Conservation (phyloP, 768 basidiomycete genomes). For the Chalciporus piperatus region DNA sequence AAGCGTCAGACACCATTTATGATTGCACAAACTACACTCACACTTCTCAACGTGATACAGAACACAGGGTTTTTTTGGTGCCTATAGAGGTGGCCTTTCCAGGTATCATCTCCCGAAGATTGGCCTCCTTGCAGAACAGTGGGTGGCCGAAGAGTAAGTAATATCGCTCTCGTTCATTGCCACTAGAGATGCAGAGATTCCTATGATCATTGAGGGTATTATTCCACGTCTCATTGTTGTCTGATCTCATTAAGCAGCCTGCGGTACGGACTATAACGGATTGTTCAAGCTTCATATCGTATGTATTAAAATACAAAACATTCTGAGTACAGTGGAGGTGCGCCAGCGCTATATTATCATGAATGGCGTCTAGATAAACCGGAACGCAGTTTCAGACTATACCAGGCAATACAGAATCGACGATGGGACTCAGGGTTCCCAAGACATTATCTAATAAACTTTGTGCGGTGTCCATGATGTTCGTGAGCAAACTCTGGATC, state of each 20-base stretch:
- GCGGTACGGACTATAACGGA: background rate
- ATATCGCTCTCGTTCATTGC: background rate
- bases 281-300: background rate
- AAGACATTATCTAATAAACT: constrained; percentile 47
- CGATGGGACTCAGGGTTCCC: constrained; percentile 38
- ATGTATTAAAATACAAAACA: background rate
- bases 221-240: too few relatives aligned
- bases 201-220: background rate
- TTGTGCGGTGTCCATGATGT: constrained; percentile 46
- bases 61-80: constrained; percentile 51
- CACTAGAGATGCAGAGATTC: background rate
- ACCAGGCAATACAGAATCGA: constrained; percentile 17
- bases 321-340: background rate
- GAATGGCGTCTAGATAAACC: too few relatives aligned
- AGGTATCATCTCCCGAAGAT: constrained; percentile 62
- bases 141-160: constrained; percentile 61
- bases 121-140: constrained; percentile 63
- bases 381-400: background rate
- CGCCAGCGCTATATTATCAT: background rate
- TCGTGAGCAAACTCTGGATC: constrained; percentile 59
- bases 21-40: constrained; percentile 1
- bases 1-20: constrained; percentile 24
- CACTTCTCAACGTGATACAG: constrained; percentile 30
- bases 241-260: constrained; percentile 1
- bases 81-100: constrained; percentile 47